phyloP scores from a whole-genome alignment of 148 eudicot genomes.

The Rhododendron molle region DNA sequence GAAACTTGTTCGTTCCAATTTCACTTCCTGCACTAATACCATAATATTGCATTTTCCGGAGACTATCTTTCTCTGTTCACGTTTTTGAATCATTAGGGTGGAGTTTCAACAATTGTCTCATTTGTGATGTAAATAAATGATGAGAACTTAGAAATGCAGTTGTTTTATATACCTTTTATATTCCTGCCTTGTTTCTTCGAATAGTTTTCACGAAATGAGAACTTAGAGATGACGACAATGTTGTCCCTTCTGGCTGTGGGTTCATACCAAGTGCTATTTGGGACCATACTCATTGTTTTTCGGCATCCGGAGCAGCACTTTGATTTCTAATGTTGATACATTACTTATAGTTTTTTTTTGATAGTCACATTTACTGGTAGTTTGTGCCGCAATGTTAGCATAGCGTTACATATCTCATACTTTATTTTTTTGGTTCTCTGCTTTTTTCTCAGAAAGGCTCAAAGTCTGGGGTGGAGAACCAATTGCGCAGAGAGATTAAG shows the following conservation, averaged over 20 bases:
- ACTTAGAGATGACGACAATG: background rate
- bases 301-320: background rate
- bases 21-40: background rate
- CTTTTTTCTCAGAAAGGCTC: conserved; percentile 39
- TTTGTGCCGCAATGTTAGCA: background rate
- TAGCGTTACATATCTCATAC: background rate
- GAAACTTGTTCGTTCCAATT: background rate
- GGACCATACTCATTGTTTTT: background rate
- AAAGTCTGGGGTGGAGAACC: conserved; percentile 34
- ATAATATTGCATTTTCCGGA: background rate
- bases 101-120: background rate
- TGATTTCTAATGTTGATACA: background rate
- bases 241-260: background rate
- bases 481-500: conserved; percentile 69
- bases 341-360: background rate
- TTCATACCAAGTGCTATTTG: background rate
- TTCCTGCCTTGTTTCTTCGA: background rate
- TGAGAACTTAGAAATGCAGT: background rate
- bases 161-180: background rate
- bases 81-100: background rate
- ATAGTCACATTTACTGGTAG: background rate
- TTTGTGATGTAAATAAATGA: background rate
- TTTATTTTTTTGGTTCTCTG: background rate
- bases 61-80: background rate
- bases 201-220: background rate